Evolutionary conservation across 106 monocot species (phyloP).

Genomic region (Narthecium ossifragum): DNA sequence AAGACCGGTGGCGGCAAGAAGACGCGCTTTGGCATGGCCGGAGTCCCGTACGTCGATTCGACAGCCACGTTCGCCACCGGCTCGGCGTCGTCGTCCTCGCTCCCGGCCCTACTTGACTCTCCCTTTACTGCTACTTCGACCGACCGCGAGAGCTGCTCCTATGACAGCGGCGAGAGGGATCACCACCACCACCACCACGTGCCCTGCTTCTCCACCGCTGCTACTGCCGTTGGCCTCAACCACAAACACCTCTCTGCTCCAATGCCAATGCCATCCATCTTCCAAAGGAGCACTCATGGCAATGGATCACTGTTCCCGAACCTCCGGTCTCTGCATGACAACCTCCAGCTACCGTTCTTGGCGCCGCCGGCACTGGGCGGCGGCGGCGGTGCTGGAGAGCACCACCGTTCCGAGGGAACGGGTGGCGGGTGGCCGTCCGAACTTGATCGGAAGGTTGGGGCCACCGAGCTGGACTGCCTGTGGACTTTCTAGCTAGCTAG

Average conservation of each 20-base stretch:
- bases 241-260: background rate
- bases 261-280: background rate
- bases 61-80: background rate
- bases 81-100: conserved; percentile 16
- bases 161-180: conserved; percentile 31
- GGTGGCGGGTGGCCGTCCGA: conserved; percentile 19
- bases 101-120: conserved; percentile 23
- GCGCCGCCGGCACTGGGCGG: conserved; percentile 2
- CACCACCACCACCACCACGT: conserved; percentile 87
- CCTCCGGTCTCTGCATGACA: conserved; percentile 43
- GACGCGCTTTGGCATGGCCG: conserved; percentile 15
- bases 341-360: conserved; percentile 51
- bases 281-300: background rate
- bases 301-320: conserved; percentile 18
- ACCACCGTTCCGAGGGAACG: background rate
- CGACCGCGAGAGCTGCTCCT: conserved; percentile 30
- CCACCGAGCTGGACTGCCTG: conserved; percentile 66
- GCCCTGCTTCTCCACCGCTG: conserved; percentile 94
- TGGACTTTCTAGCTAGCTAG: conserved; percentile 54
- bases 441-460: conserved; percentile 44
- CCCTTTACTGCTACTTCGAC: background rate
- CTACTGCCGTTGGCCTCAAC: background rate
- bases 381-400: background rate
- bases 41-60: conserved; percentile 8
- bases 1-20: conserved; percentile 47